Percentiles rank a stretch among this genome's conserved stretches.
These are phyloP conservation scores for Saxophila tyrrhenica DNA, from an alignment of 495 filamentous ascomycete species.

Conservation along the genomic window DNA sequence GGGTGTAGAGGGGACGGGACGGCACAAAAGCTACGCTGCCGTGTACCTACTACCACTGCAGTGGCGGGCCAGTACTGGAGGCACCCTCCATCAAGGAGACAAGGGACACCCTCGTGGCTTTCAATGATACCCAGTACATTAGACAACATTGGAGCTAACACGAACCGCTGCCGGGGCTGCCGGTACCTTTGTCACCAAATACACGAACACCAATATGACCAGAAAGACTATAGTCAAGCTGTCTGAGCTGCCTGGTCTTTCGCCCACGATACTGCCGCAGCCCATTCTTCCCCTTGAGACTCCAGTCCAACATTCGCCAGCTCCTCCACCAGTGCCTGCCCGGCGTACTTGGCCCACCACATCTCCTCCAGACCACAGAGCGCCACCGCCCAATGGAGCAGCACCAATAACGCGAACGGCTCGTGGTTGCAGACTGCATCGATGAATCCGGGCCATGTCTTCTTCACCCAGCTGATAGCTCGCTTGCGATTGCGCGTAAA, in stretches of 20 bases:
- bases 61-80: too few relatives aligned
- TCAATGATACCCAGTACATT: too few relatives aligned
- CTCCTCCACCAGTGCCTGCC: neutral
- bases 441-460: neutral
- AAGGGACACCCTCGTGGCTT: too few relatives aligned
- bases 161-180: too few relatives aligned
- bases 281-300: neutral
- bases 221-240: too few relatives aligned
- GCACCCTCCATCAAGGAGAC: too few relatives aligned
- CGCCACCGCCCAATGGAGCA: neutral
- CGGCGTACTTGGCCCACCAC: constrained; percentile 1
- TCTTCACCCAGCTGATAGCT: neutral
- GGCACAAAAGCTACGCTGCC: too few relatives aligned
- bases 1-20: too few relatives aligned
- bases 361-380: neutral
- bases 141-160: too few relatives aligned
- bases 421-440: neutral
- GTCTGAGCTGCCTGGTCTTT: neutral
- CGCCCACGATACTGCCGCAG: neutral
- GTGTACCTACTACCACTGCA: too few relatives aligned
- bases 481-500: neutral
- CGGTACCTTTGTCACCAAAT: too few relatives aligned
- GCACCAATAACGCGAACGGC: neutral
- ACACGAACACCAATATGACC: too few relatives aligned
- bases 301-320: neutral